These are phyloP conservation scores for Aspergillus haitiensis DNA, from an alignment of 495 filamentous ascomycete species.

Conservation along the genomic window DNA sequence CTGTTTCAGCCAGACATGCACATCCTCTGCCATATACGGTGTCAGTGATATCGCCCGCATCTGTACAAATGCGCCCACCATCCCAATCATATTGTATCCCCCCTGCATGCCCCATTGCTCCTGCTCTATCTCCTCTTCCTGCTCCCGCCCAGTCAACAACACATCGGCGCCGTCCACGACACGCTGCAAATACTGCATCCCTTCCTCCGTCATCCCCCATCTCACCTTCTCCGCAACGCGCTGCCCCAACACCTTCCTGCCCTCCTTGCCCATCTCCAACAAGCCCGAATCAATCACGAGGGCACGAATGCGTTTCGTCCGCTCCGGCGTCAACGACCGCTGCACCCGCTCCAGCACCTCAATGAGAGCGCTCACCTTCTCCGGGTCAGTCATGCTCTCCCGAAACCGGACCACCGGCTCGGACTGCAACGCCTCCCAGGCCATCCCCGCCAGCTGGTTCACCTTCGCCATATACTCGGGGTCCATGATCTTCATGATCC, in stretches of 20 bases:
- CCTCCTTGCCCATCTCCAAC: not conserved
- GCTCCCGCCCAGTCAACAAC: not conserved
- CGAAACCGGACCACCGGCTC: not conserved
- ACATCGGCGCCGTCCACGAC: not conserved
- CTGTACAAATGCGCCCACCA: not conserved
- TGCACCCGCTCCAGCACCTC: not conserved
- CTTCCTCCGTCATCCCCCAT: not conserved
- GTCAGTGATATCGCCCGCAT: not conserved
- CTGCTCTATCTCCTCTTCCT: no score
- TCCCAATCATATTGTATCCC: not conserved
- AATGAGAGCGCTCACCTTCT: not conserved
- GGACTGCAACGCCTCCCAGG: not conserved
- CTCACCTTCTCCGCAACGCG: not conserved
- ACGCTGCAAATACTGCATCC: not conserved
- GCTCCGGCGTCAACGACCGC: not conserved
- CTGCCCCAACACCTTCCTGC: not conserved
- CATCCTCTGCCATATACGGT: constrained; percentile 6
- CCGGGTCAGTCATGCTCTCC: not conserved
- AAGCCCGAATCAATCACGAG: not conserved
- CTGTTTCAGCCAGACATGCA: not conserved
- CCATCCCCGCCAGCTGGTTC: not conserved
- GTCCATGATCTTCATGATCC: not conserved
- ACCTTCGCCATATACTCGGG: constrained; percentile 4
- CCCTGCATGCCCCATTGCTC: no score
- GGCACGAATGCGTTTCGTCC: not conserved